Conservation (phyloP, 2,329 filamentous ascomycete species). For the Kalmusia sp. region DNA sequence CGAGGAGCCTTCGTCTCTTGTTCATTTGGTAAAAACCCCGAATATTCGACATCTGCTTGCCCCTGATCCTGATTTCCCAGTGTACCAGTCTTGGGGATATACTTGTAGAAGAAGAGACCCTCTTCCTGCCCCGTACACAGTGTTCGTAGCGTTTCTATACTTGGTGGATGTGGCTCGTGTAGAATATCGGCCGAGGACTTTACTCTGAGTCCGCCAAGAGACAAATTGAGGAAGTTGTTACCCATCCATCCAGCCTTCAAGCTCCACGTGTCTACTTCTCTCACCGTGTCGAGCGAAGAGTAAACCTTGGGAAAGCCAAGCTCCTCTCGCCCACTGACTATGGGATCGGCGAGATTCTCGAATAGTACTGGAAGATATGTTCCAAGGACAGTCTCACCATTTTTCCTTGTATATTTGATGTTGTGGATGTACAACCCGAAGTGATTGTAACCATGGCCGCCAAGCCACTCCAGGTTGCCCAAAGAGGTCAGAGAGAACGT, state of each 20-base stretch:
- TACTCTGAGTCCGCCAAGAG: slow-evolving; percentile 30
- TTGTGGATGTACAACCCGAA: slow-evolving; percentile 69
- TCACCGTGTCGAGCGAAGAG: slow-evolving; percentile 57
- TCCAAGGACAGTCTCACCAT: slow-evolving; percentile 58
- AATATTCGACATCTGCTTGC: slow-evolving; percentile 62
- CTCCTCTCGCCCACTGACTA: slow-evolving; percentile 66
- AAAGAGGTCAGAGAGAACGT: slow-evolving; percentile 49
- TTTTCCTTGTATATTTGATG: slow-evolving; percentile 61
- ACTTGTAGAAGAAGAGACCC: slow-evolving; percentile 63
- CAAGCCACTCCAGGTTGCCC: slow-evolving; percentile 65
- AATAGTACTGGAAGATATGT: slow-evolving; percentile 66
- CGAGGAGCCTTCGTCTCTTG: slow-evolving; percentile 40
- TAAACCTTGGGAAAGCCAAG: slow-evolving; percentile 68
- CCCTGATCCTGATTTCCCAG: slow-evolving; percentile 50
- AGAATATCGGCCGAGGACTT: slow-evolving; percentile 12
- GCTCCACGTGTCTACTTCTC: slow-evolving; percentile 44
- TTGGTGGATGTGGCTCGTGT: too few relatives aligned
- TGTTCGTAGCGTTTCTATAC: not conserved
- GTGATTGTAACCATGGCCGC: slow-evolving; percentile 64
- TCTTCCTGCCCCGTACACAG: slow-evolving; percentile 44
- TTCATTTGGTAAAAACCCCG: slow-evolving; percentile 49
- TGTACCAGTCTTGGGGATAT: slow-evolving; percentile 62
- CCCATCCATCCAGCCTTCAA: slow-evolving; percentile 50
- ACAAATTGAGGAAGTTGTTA: slow-evolving; percentile 41
- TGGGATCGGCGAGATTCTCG: slow-evolving; percentile 65